Evolutionary conservation across 1,139 yeast species (phyloP), one percentile per base, ranked within the genome.

Genomic region (Kodamaea fungicola): DNA sequence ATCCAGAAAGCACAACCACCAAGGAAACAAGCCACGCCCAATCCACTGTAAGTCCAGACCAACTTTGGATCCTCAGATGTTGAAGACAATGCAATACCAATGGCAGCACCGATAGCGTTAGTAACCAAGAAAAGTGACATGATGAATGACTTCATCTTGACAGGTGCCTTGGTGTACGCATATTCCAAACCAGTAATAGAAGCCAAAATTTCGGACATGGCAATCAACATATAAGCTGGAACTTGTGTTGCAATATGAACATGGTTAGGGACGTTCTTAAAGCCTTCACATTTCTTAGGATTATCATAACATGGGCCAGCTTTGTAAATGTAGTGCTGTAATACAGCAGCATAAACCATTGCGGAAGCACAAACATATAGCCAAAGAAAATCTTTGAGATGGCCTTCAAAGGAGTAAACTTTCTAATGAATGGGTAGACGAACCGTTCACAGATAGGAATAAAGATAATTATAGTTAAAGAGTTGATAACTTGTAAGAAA

Each of bases 81-180:
- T 7, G 55, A 47, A 3, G 54, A 45, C 31, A 51, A 43, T 8
- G 54, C 54, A 41, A 50, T 50, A 30, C 56, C 56, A 23, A 51
- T 35, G 12, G 54, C 53, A 24, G 51, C 44, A 6, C 56, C 56
- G 19, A 50, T 29, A 19, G 54, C 55, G 32, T 50, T 49, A 22
- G 52, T 50, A 26, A 49, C 40, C 43, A 51, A 46, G 39, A 48
- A 51, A 26, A 51, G 35, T 23, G 56, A 50, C 43, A 49, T 51
- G 34, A 51, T 49, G 36, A 51, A 51, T 8, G 54, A 48, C 39
- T 51, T 51, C 56, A 51, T 51, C 31, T 42, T 41, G 10, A 37
- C 43, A 4, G 56, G 56, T 2, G 56, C 56, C 43, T 50, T 50
- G 22, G 56, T 51, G 44, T 51, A 51, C 2, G 56, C 56, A 34